Base-by-base conservation (phyloP, 345 rosid species). In the Corchorus olitorius region DNA sequence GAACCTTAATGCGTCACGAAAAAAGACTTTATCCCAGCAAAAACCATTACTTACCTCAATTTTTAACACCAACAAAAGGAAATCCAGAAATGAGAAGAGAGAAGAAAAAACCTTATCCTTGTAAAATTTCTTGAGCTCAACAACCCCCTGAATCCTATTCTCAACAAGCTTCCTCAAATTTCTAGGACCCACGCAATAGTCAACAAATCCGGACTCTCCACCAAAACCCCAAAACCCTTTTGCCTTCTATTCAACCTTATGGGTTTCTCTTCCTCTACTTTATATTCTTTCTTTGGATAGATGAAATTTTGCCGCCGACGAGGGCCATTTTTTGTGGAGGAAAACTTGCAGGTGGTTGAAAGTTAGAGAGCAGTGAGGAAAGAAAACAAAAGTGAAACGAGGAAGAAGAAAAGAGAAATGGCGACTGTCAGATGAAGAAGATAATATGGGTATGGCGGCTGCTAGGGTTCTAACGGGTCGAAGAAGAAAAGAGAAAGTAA, bases 121-220 rank as follows among this genome's bases (percentile, higher is more conserved):
- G 74, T 96, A 96, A n/a, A 96, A 82, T 74, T 92, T 91, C 83
- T 96, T 93, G 63, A 96, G 99, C 83, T 96, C 97, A 15, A 92
- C 92, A 78, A 93, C 92, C 75, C 80, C 95, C 3, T 87, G 90
- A 76, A 96, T 91, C 70, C 99, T 98, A 74, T 93, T 93, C 34
- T 92, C 97, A 48, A 93, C 94, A 63, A 96, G 85, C 81, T 96
- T 96, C 82, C 95, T 90, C 82, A 90, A 88, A 74, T 96, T 96
- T 83, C 97, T 91, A 1, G 93, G 92, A 14, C 99, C 99, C 3
- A 96, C 95, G 8, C 99, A 80, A 96, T 93, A 17, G 90, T 86
- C 82, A 96, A 82, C 91, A 96, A 86, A 88, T 93, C 98, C 35
- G 89, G 92, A 67, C 85, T 92, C 59, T 86, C 87, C 15, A 65